Evolutionary conservation across 805 yeast genomes (phyloP), one percentile per base, ranked within the genome.

Genomic region (Cyberlindnera maclurae): DNA sequence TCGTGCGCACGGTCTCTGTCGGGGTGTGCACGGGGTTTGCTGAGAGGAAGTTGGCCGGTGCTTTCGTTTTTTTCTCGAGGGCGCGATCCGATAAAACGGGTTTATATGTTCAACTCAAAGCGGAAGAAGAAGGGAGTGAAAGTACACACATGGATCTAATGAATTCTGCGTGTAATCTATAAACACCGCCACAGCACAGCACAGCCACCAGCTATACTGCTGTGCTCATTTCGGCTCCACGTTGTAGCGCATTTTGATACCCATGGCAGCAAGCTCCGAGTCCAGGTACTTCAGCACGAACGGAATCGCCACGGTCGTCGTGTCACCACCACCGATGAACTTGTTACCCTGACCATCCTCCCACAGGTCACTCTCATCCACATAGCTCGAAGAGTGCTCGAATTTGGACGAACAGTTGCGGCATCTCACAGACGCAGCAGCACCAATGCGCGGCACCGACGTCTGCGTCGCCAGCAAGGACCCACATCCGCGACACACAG

Each of bases 181-280:
- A 8, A 20, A 5, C 24, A 20, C 24, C 8, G 8, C 24, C 8
- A 20, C 24, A 6, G 24, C 8, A 20, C 24, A n/a, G n/a, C 24
- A 20, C 24, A 5, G 8, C 8, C 24, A 20, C 24, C 24, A 20
- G 8, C 24, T 6, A 20, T n/a, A n/a, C n/a, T 28, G 15, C 31
- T 28, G 11, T 22, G 13, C 18, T 44, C 41, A 54, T 42, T 51
- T 52, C 29, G 88, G 96, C 38, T 73, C 79, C 37, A 89, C 95
- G 54, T 85, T 85, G 67, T 86, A 90, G 47, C 82, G 79, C 82
- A 93, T 72, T 63, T 84, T 80, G 51, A 93, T 88, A 65, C 97
- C 97, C 98, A 93, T 93, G 12, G 98, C 97, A 13, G 95, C 78
- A 51, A 93, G 73, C 63, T 93, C 98, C 26, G 95, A 85, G 56